Base-by-base conservation (phyloP, 2,329 filamentous ascomycete genomes). In the Akanthomyces uredinophilus region DNA sequence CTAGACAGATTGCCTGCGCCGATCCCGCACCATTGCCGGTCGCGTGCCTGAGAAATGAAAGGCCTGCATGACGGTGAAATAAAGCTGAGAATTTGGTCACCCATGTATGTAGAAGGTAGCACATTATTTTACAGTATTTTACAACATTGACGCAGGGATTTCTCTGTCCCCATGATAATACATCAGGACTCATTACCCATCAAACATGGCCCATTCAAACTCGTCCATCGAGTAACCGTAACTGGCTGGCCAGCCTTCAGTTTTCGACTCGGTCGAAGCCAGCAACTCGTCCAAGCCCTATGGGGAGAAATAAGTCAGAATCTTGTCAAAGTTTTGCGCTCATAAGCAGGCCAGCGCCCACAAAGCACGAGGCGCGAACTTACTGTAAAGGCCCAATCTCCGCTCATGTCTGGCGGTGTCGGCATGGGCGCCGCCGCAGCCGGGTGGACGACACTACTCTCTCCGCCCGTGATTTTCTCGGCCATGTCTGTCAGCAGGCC, bases 181-280 rank as follows among this genome's bases (percentile, higher is more conserved):
- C 16, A 5, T 16, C 3, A n/a, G 5, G 18, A 16, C 37, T 11
- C 13, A 37, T 44, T 43, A 61, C 11, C 29, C 16, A 18, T 61
- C 47, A 41, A 61, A 55, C 43, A 50, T 54, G 27, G 59, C 51
- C 59, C 59, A 61, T 50, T 61, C 59, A 47, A 61, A 61, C 43
- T 61, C 59, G 29, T 61, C 44, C 59, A 55, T 49, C 2, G 46
- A 53, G 44, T 61, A 49, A 20, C 59, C 59, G 29, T 61, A 61
- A 16, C 32, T 49, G 24, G 59, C 50, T 18, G 59, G 59, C 59
- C 59, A 61, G 10, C 59, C 51, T 41, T 22, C 59, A 3, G 20
- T 32, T 13, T 29, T 49, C 4, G 29, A n/a, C 5, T 51, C 59
- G 5, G 59, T 39, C 5, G 29, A 24, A 3, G 50, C 59, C 4